Conservation (phyloP, 2,329 filamentous ascomycete species). For the Westerdykella sp. region DNA sequence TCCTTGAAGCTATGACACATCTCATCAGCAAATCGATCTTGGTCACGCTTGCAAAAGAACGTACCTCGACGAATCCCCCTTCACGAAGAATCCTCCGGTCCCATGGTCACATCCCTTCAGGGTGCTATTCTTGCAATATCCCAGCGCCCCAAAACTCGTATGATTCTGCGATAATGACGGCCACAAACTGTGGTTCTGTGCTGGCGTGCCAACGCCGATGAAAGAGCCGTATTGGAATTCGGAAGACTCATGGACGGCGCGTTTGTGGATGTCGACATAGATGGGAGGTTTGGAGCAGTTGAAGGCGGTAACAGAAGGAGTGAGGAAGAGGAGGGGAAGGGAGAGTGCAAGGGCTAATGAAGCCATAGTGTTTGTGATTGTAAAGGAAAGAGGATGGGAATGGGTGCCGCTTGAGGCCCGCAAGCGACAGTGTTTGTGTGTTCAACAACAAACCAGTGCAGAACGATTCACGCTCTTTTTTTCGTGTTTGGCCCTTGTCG, state of each 20-base stretch:
- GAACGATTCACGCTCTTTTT: background rate
- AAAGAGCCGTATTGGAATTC: conserved; percentile 42
- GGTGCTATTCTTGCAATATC: conserved; percentile 36
- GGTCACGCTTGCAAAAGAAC: background rate
- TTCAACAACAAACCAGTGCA: conserved; percentile 9
- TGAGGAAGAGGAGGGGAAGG: conserved; percentile 28
- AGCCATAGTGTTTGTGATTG: conserved; percentile 17
- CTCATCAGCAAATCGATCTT: conserved; percentile 8
- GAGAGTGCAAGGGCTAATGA: conserved; percentile 21
- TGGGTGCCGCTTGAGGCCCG: conserved; percentile 21
- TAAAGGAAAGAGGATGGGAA: conserved; percentile 4
- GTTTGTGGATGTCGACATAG: conserved; percentile 42
- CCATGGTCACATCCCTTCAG: conserved; percentile 26
- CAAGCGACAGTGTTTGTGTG: conserved; percentile 15
- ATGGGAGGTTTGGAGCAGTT: conserved; percentile 37
- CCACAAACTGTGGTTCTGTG: conserved; percentile 43
- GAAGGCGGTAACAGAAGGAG: conserved; percentile 33
- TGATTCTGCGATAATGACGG: conserved; percentile 40
- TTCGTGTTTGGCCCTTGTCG: too few species aligned
- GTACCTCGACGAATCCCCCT: conserved; percentile 29
- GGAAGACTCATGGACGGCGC: conserved; percentile 37
- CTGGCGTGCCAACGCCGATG: conserved; percentile 39
- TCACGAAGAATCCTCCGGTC: conserved; percentile 33
- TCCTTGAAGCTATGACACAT: conserved; percentile 17
- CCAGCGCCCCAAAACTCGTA: conserved; percentile 33